Evolutionary conservation across 257 asterid species (phyloP).

Genomic region (Solanum tarijense): DNA sequence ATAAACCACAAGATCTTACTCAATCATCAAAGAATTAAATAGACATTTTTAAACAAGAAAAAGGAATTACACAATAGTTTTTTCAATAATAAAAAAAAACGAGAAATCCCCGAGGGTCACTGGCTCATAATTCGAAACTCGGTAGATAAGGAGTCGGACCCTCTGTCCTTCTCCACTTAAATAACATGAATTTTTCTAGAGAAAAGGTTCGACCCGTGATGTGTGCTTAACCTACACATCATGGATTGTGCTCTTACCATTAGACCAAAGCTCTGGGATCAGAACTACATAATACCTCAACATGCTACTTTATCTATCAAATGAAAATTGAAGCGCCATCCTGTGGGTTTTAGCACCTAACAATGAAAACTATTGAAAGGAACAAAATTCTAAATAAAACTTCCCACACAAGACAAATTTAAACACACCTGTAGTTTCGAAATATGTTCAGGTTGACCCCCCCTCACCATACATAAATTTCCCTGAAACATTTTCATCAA

Average conservation of each 20-base stretch:
- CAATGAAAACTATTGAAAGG: not conserved
- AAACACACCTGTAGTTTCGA: conserved; percentile 68
- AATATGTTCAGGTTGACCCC: conserved; percentile 73
- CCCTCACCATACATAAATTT: conserved; percentile 64
- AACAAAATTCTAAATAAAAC: not conserved
- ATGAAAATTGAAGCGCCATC: not conserved
- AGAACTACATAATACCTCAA: not conserved
- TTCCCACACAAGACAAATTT: not conserved
- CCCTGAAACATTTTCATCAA: conserved; percentile 40
- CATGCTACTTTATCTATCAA: not conserved
- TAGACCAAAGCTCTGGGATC: not conserved
- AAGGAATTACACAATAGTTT: not conserved
- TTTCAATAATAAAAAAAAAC: not conserved
- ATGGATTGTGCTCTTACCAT: not conserved
- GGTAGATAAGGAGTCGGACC: not conserved
- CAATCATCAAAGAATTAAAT: not conserved
- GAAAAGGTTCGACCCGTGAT: not conserved
- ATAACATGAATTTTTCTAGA: not conserved
- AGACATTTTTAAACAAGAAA: not conserved
- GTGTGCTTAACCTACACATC: not conserved
- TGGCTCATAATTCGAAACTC: not conserved
- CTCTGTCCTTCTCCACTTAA: not conserved
- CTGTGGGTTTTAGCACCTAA: not conserved
- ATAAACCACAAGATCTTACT: not conserved
- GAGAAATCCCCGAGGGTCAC: not conserved